A percentile compares a stretch with the other conserved stretches of the same genome.
These are phyloP conservation scores for Paramecium tetraurelia DNA, from an alignment of 73 alveolate species.

Conservation along the genomic window DNA sequence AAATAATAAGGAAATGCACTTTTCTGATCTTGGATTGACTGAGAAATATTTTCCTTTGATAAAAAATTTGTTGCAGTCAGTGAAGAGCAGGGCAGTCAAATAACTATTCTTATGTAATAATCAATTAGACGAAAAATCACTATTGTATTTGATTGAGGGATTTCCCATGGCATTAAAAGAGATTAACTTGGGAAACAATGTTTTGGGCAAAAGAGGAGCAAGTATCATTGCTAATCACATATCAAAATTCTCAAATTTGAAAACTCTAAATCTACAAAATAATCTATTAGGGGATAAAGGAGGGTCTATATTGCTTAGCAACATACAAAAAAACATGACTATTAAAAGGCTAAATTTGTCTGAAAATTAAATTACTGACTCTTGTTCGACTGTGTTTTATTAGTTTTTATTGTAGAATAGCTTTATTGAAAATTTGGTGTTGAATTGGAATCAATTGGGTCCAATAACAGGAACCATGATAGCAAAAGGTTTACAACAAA, in stretches of 20 bases:
- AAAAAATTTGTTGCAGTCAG: not conserved
- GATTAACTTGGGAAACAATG: not conserved
- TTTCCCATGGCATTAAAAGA: not conserved
- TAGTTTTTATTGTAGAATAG: not conserved
- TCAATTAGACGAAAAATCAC: not conserved
- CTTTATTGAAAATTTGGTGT: not conserved
- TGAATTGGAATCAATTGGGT: slow-evolving; percentile 22
- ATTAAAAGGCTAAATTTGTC: not conserved
- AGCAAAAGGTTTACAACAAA: slow-evolving; percentile 29
- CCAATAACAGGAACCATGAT: not conserved
- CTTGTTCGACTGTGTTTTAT: not conserved
- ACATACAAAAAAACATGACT: not conserved
- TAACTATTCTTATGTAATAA: slow-evolving; percentile 6
- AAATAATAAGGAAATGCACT: not conserved
- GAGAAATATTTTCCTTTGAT: slow-evolving; percentile 9
- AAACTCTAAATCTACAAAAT: slow-evolving; percentile 11
- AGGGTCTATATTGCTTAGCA: not conserved
- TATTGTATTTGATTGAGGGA: not conserved
- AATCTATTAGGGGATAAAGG: slow-evolving; percentile 20
- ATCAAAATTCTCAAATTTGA: not conserved
- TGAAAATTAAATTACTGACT: slow-evolving; percentile 28
- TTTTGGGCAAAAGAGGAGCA: slow-evolving; percentile 27
- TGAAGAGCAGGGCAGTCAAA: not conserved
- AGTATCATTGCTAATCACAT: not conserved
- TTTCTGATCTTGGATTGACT: not conserved